A percentile compares a stretch with the other conserved stretches of the same genome.
Evolutionary conservation across 176 grass and related monocot species (phyloP).

Genomic region (Aegilops sharonensis): DNA sequence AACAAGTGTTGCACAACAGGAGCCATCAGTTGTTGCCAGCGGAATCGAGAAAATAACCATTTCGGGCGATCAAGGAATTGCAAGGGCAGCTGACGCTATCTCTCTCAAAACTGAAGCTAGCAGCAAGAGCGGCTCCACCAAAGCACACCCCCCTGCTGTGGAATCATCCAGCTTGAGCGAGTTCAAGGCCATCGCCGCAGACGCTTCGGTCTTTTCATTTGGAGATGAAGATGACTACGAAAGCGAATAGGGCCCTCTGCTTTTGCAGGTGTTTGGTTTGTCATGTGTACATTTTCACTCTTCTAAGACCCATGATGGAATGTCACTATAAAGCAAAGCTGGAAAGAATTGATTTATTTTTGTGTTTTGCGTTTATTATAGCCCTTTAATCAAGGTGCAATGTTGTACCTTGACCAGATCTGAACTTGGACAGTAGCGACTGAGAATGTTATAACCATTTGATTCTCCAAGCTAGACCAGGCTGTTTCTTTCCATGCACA

Average conservation of each 20-base stretch:
- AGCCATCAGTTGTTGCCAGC: constrained; percentile 27
- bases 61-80: constrained; percentile 39
- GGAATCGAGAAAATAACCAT: constrained; percentile 55
- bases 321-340: not conserved
- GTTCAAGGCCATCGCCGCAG: constrained; percentile 93
- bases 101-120: constrained; percentile 43
- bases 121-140: constrained; percentile 34
- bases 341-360: constrained; percentile 38
- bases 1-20: constrained; percentile 35
- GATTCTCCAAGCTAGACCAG: not conserved
- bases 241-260: constrained; percentile 52
- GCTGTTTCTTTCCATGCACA: not conserved
- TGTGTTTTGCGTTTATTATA: constrained; percentile 44
- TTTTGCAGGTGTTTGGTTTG: not conserved
- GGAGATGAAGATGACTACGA: constrained; percentile 95
- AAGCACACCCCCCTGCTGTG: constrained; percentile 2
- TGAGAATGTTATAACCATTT: too few relatives aligned
- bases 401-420: constrained; percentile 19
- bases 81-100: constrained; percentile 39
- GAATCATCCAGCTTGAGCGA: constrained; percentile 74
- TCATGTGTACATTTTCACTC: constrained; percentile 44
- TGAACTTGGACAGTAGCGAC: constrained; percentile 15
- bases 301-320: constrained; percentile 14
- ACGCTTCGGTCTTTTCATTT: constrained; percentile 87
- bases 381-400: constrained; percentile 7